Evolutionary conservation across 495 filamentous ascomycete species (phyloP).

Genomic region (Penicillium herquei): DNA sequence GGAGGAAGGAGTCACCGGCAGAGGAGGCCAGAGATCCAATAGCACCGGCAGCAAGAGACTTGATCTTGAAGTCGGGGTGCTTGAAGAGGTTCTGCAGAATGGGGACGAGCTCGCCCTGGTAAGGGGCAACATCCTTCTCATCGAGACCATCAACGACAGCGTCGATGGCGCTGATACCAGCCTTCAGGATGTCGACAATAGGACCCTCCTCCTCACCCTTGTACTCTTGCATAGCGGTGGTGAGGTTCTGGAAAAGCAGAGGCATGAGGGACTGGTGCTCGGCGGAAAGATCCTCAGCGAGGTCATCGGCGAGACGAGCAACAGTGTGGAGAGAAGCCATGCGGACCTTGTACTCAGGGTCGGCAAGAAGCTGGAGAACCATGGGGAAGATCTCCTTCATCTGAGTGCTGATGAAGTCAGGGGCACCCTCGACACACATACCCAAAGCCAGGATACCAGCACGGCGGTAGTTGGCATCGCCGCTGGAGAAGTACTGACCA

Average conservation of each 20-base stretch:
- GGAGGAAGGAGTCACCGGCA: slow-evolving; percentile 76
- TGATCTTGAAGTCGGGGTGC: slow-evolving; percentile 84
- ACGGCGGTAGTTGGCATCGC: slow-evolving; percentile 74
- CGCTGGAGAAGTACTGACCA: slow-evolving; percentile 70
- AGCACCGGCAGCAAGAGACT: slow-evolving; percentile 82
- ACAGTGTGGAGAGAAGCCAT: slow-evolving; percentile 83
- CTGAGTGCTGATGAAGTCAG: slow-evolving; percentile 92
- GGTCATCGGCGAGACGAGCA: slow-evolving; percentile 85
- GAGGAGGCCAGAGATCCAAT: slow-evolving; percentile 86
- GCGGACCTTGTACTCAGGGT: slow-evolving; percentile 76
- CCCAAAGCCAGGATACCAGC: slow-evolving; percentile 90
- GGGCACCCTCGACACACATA: slow-evolving; percentile 93
- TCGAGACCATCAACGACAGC: slow-evolving; percentile 89
- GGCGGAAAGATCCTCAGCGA: slow-evolving; percentile 80
- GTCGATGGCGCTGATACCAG: slow-evolving; percentile 87
- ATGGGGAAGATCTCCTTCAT: slow-evolving; percentile 81
- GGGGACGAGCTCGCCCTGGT: slow-evolving; percentile 78
- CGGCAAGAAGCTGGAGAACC: slow-evolving; percentile 80
- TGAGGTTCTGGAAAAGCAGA: slow-evolving; percentile 81
- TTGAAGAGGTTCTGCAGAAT: slow-evolving; percentile 78
- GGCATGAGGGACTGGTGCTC: slow-evolving; percentile 82
- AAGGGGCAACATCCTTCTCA: slow-evolving; percentile 72
- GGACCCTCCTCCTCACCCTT: slow-evolving; percentile 58
- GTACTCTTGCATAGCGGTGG: slow-evolving; percentile 66
- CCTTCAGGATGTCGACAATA: slow-evolving; percentile 80